A percentile compares a stretch with the other conserved stretches of the same genome.
Conservation (phyloP, 495 filamentous ascomycete species). For the Hypoxylon lienhwacheense region DNA sequence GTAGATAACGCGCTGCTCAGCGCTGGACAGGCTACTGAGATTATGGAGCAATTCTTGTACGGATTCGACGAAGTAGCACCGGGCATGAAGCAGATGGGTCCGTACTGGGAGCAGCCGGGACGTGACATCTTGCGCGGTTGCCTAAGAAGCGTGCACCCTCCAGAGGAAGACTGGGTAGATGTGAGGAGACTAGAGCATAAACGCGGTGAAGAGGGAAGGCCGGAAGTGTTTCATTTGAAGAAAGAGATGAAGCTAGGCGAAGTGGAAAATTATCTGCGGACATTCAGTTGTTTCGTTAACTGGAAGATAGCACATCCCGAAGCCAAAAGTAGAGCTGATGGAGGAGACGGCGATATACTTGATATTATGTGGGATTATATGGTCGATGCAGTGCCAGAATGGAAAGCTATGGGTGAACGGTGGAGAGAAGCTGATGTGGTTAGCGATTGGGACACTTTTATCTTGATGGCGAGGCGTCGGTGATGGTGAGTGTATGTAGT, state of each 20-base stretch:
- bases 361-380: conserved; percentile 61
- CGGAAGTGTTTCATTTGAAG: conserved; percentile 51
- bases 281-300: conserved; percentile 57
- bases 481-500: conserved; percentile 33
- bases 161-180: conserved; percentile 52
- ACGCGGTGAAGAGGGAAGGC: conserved; percentile 48
- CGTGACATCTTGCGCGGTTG: conserved; percentile 55
- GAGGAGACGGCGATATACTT: conserved; percentile 56
- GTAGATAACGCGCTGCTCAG: conserved; percentile 60
- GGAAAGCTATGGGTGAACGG: conserved; percentile 48
- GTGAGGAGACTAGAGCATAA: conserved; percentile 60
- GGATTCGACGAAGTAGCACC: conserved; percentile 46
- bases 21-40: conserved; percentile 49
- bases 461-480: conserved; percentile 55
- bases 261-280: conserved; percentile 58
- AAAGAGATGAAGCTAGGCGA: conserved; percentile 57
- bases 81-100: conserved; percentile 53
- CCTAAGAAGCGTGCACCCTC: conserved; percentile 53
- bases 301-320: conserved; percentile 57
- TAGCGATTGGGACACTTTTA: conserved; percentile 58
- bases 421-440: conserved; percentile 55
- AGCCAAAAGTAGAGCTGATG: conserved; percentile 47
- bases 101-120: conserved; percentile 63
- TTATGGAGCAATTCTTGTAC: conserved; percentile 53
- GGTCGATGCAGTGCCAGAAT: conserved; percentile 49